Evolutionary conservation across 1,284 basidiomycete species (phyloP), one percentile per base, ranked within the genome.

Genomic region (Papiliotrema laurentii): DNA sequence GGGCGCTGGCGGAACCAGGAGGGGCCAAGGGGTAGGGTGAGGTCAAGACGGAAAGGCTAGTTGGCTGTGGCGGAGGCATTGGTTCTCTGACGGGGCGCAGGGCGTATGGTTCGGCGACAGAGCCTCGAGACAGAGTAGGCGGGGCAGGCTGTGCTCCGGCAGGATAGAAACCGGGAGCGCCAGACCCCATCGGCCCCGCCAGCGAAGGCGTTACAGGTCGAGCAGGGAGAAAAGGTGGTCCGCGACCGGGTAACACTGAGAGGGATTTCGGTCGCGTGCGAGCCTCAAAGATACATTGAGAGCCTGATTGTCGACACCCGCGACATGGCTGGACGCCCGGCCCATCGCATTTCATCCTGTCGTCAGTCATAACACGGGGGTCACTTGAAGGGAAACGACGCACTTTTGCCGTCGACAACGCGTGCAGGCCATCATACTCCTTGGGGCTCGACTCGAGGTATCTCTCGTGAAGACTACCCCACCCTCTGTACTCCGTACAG

Each of bases 391-490:
- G 22, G 21, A 19, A 19, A n/a, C n/a, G n/a, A 57, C 64, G 49
- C 49, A 69, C 65, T 67, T 69, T 51, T 68, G 65, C 42, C 61
- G 54, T 21, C 66, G 58, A 50, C 67, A 68, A 28, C 61, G 51
- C 43, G 62, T 62, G 59, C 70, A 72, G 6, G 70, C 70, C 68
- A 70, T 70, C 68, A 72, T 72, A 42, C 66, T 69, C 27, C 70
- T 56, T n/a, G 70, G 70, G 19, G 66, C 66, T 30, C 68, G 41
- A 47, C 60, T 61, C 19, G 59, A 58, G 10, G 62, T 58, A 49
- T 67, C 62, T 37, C 69, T 55, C 5, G 63, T 59, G 31, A 68
- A 65, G 4, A 65, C 45, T 50, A 59, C 22, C 11, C 51, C 49
- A 10, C 30, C 26, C 9, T 36, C 25, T 35, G 38, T 54, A 33